Conservation (phyloP, 1,139 yeast genomes). For the Saccharomycopsis hybrid region DNA sequence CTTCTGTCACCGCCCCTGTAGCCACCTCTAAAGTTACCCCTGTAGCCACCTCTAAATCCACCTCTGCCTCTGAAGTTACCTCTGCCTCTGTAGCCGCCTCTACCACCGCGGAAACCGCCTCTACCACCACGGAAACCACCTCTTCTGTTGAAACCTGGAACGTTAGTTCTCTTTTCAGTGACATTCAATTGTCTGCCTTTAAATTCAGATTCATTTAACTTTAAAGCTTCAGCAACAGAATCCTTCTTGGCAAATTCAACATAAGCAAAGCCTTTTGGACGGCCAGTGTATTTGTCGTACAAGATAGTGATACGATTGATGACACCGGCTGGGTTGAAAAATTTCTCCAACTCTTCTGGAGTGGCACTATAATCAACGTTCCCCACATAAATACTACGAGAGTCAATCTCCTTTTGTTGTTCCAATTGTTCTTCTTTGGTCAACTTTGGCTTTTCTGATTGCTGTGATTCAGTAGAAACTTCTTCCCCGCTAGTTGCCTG, state of each 20-base stretch:
- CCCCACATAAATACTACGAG: conserved; percentile 38
- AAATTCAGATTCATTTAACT: conserved; percentile 10
- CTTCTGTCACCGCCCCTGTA: conserved; percentile 24
- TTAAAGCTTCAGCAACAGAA: conserved; percentile 8
- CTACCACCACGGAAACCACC: conserved; percentile 15
- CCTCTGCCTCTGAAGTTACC: conserved; percentile 23
- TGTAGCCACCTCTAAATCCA: conserved; percentile 20
- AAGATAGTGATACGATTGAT: conserved; percentile 28
- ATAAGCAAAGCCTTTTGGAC: conserved; percentile 19
- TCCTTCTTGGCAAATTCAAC: conserved; percentile 15
- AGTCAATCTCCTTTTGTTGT: conserved; percentile 41
- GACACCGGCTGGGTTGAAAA: conserved; percentile 27
- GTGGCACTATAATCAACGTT: conserved; percentile 40
- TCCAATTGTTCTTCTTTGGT: conserved; percentile 28
- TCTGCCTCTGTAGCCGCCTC: too few relatives aligned
- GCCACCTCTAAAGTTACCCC: conserved; percentile 24
- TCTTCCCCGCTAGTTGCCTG: neutral
- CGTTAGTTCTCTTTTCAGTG: conserved; percentile 57
- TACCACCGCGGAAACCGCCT: too few relatives aligned
- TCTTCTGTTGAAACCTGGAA: conserved; percentile 45
- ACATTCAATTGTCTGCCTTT: conserved; percentile 16
- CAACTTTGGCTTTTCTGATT: conserved; percentile 7
- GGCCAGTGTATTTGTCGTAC: conserved; percentile 8
- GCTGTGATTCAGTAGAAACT: neutral
- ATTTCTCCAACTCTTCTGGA: conserved; percentile 37